A percentile compares a stretch with the other conserved stretches of the same genome.
Conservation (phyloP, 2,329 filamentous ascomycete species). For the Passalora sequoiae region DNA sequence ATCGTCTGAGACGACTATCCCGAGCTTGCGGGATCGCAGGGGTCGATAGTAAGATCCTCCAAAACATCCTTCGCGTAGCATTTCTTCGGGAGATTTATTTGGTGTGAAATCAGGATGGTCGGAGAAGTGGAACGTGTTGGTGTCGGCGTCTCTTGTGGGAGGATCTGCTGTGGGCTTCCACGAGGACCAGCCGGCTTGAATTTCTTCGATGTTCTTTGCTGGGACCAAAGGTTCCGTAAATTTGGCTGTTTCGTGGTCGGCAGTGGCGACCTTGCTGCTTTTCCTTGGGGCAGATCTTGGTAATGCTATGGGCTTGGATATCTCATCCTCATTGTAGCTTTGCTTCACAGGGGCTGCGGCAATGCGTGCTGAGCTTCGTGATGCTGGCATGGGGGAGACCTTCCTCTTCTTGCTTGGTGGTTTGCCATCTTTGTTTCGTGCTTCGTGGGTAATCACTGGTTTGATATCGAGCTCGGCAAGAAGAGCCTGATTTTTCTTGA, state of each 20-base stretch:
- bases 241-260: conserved; percentile 6
- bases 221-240: conserved; percentile 23
- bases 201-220: conserved; percentile 30
- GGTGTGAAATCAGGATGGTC: conserved; percentile 44
- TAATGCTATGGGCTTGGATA: conserved; percentile 19
- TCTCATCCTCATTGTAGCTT: conserved; percentile 38
- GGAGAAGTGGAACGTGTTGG: conserved; percentile 44
- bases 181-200: conserved; percentile 40
- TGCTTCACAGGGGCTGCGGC: conserved; percentile 37
- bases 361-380: conserved; percentile 47
- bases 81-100: conserved; percentile 51
- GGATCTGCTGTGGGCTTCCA: conserved; percentile 40
- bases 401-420: conserved; percentile 40
- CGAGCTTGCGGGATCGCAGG: conserved; percentile 42
- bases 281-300: conserved; percentile 20
- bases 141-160: conserved; percentile 40
- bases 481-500: conserved; percentile 47
- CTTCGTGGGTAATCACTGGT: conserved; percentile 18
- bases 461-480: conserved; percentile 46
- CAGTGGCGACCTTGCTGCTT: neutral
- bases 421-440: conserved; percentile 18
- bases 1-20: conserved; percentile 42
- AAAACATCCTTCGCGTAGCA: conserved; percentile 50
- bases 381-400: conserved; percentile 26
- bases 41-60: conserved; percentile 51